Evolutionary conservation across 1,139 yeast species (phyloP).

Genomic region (Saccharomyces pastorianus): DNA sequence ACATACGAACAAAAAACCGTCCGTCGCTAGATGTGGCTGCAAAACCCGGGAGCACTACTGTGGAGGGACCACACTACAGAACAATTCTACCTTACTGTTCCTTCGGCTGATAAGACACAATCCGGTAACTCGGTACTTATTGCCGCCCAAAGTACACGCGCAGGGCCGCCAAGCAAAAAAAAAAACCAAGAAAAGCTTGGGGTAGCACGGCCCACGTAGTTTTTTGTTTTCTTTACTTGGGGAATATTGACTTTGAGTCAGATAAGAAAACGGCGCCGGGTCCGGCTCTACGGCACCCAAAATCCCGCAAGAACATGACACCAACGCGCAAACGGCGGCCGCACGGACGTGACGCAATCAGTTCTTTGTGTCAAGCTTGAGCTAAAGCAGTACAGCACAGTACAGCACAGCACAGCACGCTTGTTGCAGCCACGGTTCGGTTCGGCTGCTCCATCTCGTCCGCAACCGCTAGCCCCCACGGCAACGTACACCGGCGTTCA

Average conservation of each 20-base stretch:
- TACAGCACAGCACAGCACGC: no score
- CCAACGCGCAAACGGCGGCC: neutral
- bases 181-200: neutral
- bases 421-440: no score
- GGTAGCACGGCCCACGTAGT: neutral
- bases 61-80: no score
- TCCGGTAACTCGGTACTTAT: no score
- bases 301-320: neutral
- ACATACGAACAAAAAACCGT: neutral
- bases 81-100: no score
- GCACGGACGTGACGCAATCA: neutral
- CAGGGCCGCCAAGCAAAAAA: neutral
- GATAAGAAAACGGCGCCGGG: neutral
- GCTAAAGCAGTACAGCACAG: neutral
- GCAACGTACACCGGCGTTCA: no score
- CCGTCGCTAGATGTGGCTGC: neutral
- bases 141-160: neutral
- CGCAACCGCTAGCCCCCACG: no score
- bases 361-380: neutral
- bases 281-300: neutral
- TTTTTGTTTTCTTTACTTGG: no score
- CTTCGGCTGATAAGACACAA: neutral
- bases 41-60: neutral
- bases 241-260: no score
- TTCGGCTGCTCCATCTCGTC: neutral